These are phyloP conservation scores for Bidens hawaiensis DNA, from an alignment of 140 eudicot species.

Conservation along the genomic window DNA sequence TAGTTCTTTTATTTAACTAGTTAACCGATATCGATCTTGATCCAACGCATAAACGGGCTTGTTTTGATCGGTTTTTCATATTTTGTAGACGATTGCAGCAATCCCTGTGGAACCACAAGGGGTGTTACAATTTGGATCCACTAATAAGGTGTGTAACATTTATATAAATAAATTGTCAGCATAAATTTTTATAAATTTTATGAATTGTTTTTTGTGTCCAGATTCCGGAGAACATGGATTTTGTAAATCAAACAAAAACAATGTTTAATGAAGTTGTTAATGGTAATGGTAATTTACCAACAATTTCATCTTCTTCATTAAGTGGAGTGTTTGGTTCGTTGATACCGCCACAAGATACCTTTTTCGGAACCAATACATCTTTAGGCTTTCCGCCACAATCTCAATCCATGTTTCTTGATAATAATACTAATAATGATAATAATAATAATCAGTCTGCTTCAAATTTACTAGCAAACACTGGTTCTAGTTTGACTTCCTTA, in stretches of 20 bases:
- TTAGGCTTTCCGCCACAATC: slow-evolving; percentile 19
- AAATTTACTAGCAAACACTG: neutral
- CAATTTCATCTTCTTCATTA: slow-evolving; percentile 31
- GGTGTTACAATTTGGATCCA: slow-evolving; percentile 75
- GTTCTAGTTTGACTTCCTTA: slow-evolving; percentile 26
- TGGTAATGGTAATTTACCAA: slow-evolving; percentile 23
- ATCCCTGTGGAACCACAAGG: slow-evolving; percentile 66
- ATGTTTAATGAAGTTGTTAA: slow-evolving; percentile 36
- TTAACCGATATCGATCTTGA: slow-evolving; percentile 7
- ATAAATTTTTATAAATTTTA: slow-evolving; percentile 15
- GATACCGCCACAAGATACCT: slow-evolving; percentile 33
- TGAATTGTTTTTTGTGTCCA: slow-evolving; percentile 17
- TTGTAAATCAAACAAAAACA: slow-evolving; percentile 51
- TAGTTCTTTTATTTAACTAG: slow-evolving; percentile 12
- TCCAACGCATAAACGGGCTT: slow-evolving; percentile 1
- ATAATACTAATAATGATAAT: too few relatives aligned
- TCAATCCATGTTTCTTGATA: slow-evolving; percentile 27
- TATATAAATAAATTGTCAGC: neutral
- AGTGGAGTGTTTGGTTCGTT: slow-evolving; percentile 40
- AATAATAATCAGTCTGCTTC: slow-evolving; percentile 12
- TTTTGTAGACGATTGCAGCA: slow-evolving; percentile 68
- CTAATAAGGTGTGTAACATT: slow-evolving; percentile 49
- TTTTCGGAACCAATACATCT: slow-evolving; percentile 1
- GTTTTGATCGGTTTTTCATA: neutral
- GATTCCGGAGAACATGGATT: slow-evolving; percentile 54